phyloP scores from a whole-genome alignment of 306 rosid genomes.

The Sphenostylis stenocarpa region DNA sequence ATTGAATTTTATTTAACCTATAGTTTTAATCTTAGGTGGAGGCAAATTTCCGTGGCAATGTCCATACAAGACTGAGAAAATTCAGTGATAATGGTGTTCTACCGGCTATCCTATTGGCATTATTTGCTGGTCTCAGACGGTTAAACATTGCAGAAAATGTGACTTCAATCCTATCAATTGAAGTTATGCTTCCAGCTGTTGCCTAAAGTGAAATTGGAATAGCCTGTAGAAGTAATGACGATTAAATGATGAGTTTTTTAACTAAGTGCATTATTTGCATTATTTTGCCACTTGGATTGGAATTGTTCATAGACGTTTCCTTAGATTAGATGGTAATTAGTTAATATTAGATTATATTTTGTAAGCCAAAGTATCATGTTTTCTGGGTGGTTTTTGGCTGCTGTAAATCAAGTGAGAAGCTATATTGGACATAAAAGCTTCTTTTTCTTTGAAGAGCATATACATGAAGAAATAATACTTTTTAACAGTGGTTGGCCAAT shows the following conservation, averaged over 20 bases:
- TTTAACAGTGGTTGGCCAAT: neutral
- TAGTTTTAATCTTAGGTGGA: constrained; percentile 53
- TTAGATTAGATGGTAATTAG: too few relatives aligned
- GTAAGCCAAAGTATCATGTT: neutral
- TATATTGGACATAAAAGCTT: neutral
- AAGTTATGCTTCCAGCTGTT: constrained; percentile 55
- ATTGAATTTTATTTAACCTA: neutral
- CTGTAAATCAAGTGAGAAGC: neutral
- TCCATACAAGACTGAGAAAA: constrained; percentile 79
- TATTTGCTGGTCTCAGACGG: constrained; percentile 64
- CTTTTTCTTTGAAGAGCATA: neutral
- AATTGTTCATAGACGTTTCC: too few relatives aligned
- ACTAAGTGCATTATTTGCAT: too few relatives aligned
- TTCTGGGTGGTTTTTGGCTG: neutral
- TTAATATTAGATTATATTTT: neutral
- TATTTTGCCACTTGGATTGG: too few relatives aligned
- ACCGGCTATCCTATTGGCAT: constrained; percentile 82
- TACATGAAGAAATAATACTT: neutral
- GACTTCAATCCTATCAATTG: neutral
- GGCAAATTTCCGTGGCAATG: constrained; percentile 91
- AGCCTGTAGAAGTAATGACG: constrained; percentile 52
- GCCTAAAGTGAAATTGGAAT: constrained; percentile 56
- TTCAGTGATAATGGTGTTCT: constrained; percentile 70
- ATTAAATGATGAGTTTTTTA: constrained; percentile 52
- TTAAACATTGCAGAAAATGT: too few relatives aligned